Conservation (phyloP, 2,329 filamentous ascomycete genomes). For the Trichoderma sp. region DNA sequence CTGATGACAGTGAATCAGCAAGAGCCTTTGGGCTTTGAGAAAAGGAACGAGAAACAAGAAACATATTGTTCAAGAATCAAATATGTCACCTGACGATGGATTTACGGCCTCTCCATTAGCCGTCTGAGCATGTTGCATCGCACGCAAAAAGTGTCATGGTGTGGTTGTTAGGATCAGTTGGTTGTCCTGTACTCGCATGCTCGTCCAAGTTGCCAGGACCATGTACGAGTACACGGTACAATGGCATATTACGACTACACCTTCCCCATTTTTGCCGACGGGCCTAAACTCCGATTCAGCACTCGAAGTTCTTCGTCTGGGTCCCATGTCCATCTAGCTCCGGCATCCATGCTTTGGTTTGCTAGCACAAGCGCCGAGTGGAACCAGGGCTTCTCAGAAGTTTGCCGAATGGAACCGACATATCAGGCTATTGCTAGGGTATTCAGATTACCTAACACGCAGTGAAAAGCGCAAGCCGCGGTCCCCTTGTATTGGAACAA, state of each 20-base stretch:
- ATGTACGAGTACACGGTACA: background rate
- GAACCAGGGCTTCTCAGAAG: constrained; percentile 6
- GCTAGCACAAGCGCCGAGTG: constrained; percentile 20
- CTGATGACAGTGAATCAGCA: background rate
- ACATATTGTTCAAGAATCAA: background rate
- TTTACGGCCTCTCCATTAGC: background rate
- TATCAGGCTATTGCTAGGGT: constrained; percentile 9
- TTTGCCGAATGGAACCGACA: constrained; percentile 19
- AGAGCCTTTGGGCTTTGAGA: background rate
- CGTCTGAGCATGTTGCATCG: background rate
- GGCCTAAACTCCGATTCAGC: constrained; percentile 18
- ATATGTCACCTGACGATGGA: background rate
- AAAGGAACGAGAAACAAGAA: background rate
- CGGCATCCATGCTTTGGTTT: constrained; percentile 14
- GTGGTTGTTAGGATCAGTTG: background rate
- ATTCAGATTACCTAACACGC: constrained; percentile 2
- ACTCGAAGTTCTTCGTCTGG: constrained; percentile 1
- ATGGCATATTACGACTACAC: background rate
- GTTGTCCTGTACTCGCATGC: background rate
- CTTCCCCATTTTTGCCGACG: constrained; percentile 20
- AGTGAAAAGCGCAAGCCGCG: background rate
- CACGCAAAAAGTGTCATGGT: background rate
- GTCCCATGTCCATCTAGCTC: constrained; percentile 3
- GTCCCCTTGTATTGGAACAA: background rate
- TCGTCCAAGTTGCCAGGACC: background rate